A percentile compares a stretch with the other conserved stretches of the same genome.
Evolutionary conservation across 1,139 yeast species (phyloP).

Genomic region (Debaryomycetaceae sp.): DNA sequence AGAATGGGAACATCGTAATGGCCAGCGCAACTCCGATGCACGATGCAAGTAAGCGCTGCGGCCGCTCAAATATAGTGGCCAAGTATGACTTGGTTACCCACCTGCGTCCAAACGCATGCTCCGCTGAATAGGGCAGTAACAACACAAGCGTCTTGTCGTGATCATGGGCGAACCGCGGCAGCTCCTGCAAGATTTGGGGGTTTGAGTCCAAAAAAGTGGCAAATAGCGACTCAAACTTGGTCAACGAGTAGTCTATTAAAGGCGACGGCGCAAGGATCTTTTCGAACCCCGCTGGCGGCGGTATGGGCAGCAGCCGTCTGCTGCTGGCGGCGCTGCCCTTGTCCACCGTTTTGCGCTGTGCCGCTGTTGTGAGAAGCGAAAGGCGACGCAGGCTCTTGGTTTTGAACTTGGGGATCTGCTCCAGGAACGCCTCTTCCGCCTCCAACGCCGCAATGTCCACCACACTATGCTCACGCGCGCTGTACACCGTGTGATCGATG

Average conservation of each 20-base stretch:
- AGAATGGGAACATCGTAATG: constrained; percentile 61
- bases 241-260: constrained; percentile 32
- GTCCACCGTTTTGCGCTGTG: constrained; percentile 12
- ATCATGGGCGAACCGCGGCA: constrained; percentile 42
- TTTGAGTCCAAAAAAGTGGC: constrained; percentile 47
- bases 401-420: constrained; percentile 37
- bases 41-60: constrained; percentile 73
- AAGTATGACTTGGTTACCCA: constrained; percentile 73
- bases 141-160: constrained; percentile 50
- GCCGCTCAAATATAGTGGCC: constrained; percentile 76
- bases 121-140: constrained; percentile 56
- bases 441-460: constrained; percentile 30
- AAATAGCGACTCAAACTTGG: constrained; percentile 39
- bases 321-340: constrained; percentile 3
- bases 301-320: constrained; percentile 9
- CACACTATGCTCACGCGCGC: constrained; percentile 22
- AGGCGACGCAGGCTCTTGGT: constrained; percentile 14
- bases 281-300: constrained; percentile 18
- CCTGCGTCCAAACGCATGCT: constrained; percentile 67
- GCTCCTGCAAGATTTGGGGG: constrained; percentile 51
- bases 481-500: constrained; percentile 36
- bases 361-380: constrained; percentile 25
- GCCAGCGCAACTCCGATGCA: constrained; percentile 80
- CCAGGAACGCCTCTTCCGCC: constrained; percentile 23
- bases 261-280: constrained; percentile 29